These are phyloP conservation scores for Camelina sativa DNA, from an alignment of 345 rosid genomes.

Conservation along the genomic window DNA sequence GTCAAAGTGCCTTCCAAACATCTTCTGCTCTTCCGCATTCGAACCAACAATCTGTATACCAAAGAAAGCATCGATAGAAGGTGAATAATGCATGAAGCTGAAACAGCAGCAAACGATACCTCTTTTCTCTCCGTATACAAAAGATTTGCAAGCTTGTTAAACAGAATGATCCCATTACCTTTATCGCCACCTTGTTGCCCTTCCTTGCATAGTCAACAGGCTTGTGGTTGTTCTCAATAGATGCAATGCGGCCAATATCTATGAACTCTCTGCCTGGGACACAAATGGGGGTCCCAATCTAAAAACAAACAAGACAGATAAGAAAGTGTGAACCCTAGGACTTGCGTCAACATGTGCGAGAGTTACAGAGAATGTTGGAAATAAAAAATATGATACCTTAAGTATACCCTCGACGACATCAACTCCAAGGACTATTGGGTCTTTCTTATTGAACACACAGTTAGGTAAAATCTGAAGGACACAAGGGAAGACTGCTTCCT, in stretches of 20 bases:
- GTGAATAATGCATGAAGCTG: neutral
- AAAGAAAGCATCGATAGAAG: conserved; percentile 18
- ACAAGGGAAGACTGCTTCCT: conserved; percentile 95
- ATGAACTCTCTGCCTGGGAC: conserved; percentile 76
- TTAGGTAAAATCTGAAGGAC: conserved; percentile 76
- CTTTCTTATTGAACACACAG: conserved; percentile 84
- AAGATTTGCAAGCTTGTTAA: conserved; percentile 15
- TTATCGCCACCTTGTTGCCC: conserved; percentile 79
- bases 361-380: conserved; percentile 5
- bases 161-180: conserved; percentile 55
- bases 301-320: conserved; percentile 30
- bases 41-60: conserved; percentile 65
- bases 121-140: neutral
- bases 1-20: conserved; percentile 92
- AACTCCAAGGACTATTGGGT: conserved; percentile 91
- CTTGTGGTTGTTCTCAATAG: conserved; percentile 77
- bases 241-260: conserved; percentile 85
- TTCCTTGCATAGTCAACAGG: conserved; percentile 83
- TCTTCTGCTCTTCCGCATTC: conserved; percentile 86
- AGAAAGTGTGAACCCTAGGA: conserved; percentile 16
- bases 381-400: conserved; percentile 52
- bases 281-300: conserved; percentile 95
- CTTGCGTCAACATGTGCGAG: neutral
- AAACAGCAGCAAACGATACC: neutral
- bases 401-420: conserved; percentile 78